These are phyloP conservation scores for Suillus subluteus DNA, from an alignment of 768 basidiomycete genomes.

Conservation along the genomic window DNA sequence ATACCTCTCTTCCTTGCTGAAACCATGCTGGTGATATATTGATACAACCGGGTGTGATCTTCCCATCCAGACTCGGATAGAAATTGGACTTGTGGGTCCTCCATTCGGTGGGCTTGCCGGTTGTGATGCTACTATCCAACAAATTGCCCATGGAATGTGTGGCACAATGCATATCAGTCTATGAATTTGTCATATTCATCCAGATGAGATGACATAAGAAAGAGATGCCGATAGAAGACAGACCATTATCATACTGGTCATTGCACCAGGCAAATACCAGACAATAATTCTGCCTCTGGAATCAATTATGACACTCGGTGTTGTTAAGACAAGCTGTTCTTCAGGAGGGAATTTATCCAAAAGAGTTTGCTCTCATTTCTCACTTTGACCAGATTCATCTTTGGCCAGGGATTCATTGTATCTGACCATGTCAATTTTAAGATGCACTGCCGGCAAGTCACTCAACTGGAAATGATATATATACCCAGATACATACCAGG, in stretches of 20 bases:
- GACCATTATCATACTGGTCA: neutral
- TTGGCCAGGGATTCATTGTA: no score
- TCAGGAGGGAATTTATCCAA: no score
- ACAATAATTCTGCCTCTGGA: neutral
- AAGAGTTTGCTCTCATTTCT: no score
- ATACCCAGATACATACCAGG: no score
- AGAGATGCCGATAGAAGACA: neutral
- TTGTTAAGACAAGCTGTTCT: no score
- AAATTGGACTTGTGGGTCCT: neutral
- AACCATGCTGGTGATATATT: neutral
- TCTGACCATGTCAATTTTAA: no score
- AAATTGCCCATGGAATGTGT: neutral
- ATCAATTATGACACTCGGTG: neutral
- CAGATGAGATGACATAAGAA: neutral
- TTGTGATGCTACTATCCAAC: neutral
- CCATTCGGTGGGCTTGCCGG: neutral
- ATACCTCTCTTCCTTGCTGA: conserved; percentile 2
- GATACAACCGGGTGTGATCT: neutral
- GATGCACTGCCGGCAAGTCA: no score
- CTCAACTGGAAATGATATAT: no score
- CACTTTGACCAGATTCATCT: no score
- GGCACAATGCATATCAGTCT: no score
- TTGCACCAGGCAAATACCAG: neutral
- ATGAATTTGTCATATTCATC: no score
- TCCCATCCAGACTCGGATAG: neutral